A percentile compares a stretch with the other conserved stretches of the same genome.
These are phyloP conservation scores for Arthrobotrys pseudoclavata DNA, from an alignment of 2,329 filamentous ascomycete genomes.

Conservation along the genomic window DNA sequence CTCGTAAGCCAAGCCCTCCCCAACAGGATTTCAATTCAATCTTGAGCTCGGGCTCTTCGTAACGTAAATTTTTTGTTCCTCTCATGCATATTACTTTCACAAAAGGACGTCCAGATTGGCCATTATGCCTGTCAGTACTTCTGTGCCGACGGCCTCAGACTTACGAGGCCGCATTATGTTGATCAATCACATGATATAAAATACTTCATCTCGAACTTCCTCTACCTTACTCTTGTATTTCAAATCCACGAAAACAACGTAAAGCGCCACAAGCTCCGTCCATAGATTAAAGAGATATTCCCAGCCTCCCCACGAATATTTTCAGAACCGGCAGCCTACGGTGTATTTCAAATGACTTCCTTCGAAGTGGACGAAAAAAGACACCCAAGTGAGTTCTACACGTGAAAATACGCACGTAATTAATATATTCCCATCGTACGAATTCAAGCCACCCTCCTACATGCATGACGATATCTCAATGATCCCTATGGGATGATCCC, in stretches of 20 bases:
- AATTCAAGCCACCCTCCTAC: background rate
- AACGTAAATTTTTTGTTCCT: background rate
- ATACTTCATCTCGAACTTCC: background rate
- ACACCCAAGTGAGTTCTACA: background rate
- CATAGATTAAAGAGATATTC: background rate
- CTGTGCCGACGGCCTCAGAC: background rate
- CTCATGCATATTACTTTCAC: background rate
- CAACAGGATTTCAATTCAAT: background rate
- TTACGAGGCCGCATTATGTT: background rate
- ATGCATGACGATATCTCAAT: background rate
- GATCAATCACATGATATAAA: background rate
- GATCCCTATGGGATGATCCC: background rate
- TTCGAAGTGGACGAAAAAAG: background rate
- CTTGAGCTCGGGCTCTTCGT: no score
- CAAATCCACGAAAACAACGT: background rate
- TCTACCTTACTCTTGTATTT: background rate
- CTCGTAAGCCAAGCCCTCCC: background rate
- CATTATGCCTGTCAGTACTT: no score
- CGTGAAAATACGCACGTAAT: slow-evolving; percentile 42
- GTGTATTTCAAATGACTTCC: background rate
- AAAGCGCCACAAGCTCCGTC: background rate
- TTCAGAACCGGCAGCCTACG: background rate
- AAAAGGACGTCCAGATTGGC: background rate
- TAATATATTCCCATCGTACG: slow-evolving; percentile 25
- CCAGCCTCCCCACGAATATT: no score